Evolutionary conservation across 2,329 filamentous ascomycete genomes (phyloP).

Genomic region (Fusarium fujikuroi): DNA sequence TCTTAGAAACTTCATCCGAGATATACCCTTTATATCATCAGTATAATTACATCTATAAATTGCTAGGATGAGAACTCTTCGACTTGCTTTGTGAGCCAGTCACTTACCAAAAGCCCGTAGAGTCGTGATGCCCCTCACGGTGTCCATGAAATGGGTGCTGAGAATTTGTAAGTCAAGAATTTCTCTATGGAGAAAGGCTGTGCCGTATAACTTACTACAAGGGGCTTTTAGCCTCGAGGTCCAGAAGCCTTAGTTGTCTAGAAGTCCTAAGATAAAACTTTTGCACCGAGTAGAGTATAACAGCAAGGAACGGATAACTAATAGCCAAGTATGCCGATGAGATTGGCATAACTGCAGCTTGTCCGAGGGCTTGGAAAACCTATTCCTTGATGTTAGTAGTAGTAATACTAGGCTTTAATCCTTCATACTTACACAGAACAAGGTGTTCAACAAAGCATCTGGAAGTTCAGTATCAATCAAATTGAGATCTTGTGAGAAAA

Average conservation of each 20-base stretch:
- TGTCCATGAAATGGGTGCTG: slow-evolving; percentile 65
- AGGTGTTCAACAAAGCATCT: slow-evolving; percentile 34
- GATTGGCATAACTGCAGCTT: slow-evolving; percentile 57
- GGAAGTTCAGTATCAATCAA: slow-evolving; percentile 55
- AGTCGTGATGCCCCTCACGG: slow-evolving; percentile 63
- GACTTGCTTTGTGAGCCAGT: slow-evolving; percentile 24
- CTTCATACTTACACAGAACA: not conserved
- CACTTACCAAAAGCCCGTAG: slow-evolving; percentile 67
- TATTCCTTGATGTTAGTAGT: not conserved
- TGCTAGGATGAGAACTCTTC: not conserved
- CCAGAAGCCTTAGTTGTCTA: slow-evolving; percentile 67
- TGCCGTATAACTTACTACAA: slow-evolving; percentile 36
- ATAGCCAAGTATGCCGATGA: slow-evolving; percentile 58
- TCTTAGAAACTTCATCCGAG: slow-evolving; percentile 49
- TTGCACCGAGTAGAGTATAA: slow-evolving; percentile 61
- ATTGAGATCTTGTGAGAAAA: slow-evolving; percentile 58
- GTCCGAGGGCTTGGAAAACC: not conserved
- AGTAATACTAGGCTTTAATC: fast-evolving
- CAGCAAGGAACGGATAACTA: slow-evolving; percentile 61
- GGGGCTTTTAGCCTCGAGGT: slow-evolving; percentile 70
- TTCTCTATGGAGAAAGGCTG: not conserved
- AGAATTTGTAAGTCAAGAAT: not conserved
- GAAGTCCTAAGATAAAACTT: slow-evolving; percentile 70
- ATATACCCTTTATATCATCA: not conserved
- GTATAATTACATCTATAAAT: not conserved